phyloP scores from a whole-genome alignment of 257 asterid genomes.

The Primulina huaijiensis region DNA sequence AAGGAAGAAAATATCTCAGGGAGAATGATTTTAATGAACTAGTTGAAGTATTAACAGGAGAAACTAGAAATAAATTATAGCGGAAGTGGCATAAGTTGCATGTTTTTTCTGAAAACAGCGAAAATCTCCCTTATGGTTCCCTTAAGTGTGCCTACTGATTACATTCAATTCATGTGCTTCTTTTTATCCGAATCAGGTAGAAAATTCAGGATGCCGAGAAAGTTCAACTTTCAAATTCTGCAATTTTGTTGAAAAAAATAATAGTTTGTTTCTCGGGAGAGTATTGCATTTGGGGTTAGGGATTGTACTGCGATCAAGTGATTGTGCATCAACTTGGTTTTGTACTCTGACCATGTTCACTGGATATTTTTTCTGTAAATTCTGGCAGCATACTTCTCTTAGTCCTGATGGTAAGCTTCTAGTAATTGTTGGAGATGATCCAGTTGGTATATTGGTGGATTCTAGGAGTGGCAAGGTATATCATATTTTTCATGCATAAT shows the following conservation, averaged over 20 bases:
- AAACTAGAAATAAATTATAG: neutral
- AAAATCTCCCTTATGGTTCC: conserved; percentile 8
- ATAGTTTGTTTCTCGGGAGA: neutral
- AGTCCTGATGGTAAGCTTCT: conserved; percentile 82
- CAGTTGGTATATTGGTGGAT: conserved; percentile 69
- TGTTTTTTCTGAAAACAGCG: neutral
- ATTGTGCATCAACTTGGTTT: neutral
- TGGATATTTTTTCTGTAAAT: conserved; percentile 14
- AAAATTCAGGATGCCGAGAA: neutral
- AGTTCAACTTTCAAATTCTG: neutral
- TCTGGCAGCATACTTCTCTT: conserved; percentile 78
- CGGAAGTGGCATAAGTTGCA: neutral
- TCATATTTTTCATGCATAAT: conserved; percentile 8
- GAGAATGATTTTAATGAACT: conserved; percentile 13
- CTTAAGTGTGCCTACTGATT: neutral
- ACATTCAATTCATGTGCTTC: neutral
- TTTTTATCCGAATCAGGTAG: conserved; percentile 7
- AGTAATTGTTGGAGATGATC: conserved; percentile 81
- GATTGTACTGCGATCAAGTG: neutral
- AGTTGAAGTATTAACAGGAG: conserved; percentile 8
- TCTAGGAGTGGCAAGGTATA: conserved; percentile 71
- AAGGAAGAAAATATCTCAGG: neutral
- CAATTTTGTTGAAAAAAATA: neutral
- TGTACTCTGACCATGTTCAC: conserved; percentile 8
- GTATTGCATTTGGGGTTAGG: neutral